phyloP scores from a whole-genome alignment of 805 yeast genomes.

The Lachancea cidri region DNA sequence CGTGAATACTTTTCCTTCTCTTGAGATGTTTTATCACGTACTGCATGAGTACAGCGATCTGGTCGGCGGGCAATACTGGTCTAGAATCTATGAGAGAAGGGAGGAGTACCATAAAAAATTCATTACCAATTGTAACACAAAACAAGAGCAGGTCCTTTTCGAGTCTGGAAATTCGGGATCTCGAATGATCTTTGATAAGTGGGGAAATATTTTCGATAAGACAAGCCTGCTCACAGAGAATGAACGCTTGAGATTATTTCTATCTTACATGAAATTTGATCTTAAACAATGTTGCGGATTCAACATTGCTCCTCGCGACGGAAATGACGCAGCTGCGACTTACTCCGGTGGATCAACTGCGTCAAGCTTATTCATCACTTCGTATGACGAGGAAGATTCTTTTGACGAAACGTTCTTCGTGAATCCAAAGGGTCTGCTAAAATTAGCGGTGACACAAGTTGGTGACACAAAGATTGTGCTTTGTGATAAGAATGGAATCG shows the following conservation, averaged over 20 bases:
- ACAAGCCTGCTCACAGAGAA: slow-evolving; percentile 29
- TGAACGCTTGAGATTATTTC: slow-evolving; percentile 28
- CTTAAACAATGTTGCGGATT: slow-evolving; percentile 27
- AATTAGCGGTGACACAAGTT: slow-evolving; percentile 76
- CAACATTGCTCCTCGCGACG: slow-evolving; percentile 7
- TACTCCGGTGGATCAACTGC: slow-evolving; percentile 63
- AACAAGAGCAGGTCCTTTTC: slow-evolving; percentile 31
- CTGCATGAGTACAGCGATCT: slow-evolving; percentile 49
- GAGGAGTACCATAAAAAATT: slow-evolving; percentile 33
- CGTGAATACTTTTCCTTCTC: slow-evolving; percentile 37
- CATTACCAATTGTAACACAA: slow-evolving; percentile 30
- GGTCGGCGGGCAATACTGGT: slow-evolving; percentile 83
- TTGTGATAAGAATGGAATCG: slow-evolving; percentile 77
- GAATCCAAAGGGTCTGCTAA: slow-evolving; percentile 59
- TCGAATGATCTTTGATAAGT: slow-evolving; percentile 33
- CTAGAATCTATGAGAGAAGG: slow-evolving; percentile 55
- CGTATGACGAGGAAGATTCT: slow-evolving; percentile 21
- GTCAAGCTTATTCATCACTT: slow-evolving; percentile 51
- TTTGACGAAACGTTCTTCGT: slow-evolving; percentile 35
- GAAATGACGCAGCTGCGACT: slow-evolving; percentile 25
- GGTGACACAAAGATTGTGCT: slow-evolving; percentile 88
- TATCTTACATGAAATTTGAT: slow-evolving; percentile 29
- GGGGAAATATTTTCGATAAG: slow-evolving; percentile 35
- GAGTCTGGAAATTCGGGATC: slow-evolving; percentile 20
- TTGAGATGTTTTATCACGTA: slow-evolving; percentile 39